Base-by-base conservation (phyloP, 352 stramenopile species). In the Pythium phragmitis region DNA sequence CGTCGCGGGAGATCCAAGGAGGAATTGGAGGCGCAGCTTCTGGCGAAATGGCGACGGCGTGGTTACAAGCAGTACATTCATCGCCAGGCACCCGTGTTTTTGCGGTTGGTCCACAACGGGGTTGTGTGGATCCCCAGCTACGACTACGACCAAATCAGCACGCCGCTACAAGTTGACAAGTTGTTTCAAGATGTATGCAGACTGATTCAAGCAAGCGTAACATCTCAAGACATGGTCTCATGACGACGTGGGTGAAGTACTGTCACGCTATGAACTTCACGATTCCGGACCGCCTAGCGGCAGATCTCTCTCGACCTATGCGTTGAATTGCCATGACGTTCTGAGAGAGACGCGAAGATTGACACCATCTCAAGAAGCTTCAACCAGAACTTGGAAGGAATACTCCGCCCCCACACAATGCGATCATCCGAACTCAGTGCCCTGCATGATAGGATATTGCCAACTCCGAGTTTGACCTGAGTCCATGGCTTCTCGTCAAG, bases 41-140 rank as follows among this genome's bases (percentile, higher is more conserved):
- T 74, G 7, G 68, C 82, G 33, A 70, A 71, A 26, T 88, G 80
- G 74, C 73, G 75, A 19, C 76, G 65, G 53, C 79, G 85, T 26
- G 81, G 82, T 4, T 93, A 93, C 67, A 76, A 82, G 45, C 85
- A 93, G 73, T 81, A 88, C 49, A 88, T 91, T 56, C 85, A 93
- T 57, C 75, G 82, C 26, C 60, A 67, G n/a, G 60, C 77, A 2
- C 77, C 82, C n/a, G 80, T 89, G 26, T 91, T 90, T 54, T 65
- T 93, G 30, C 80, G 85, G 7, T 57, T 91, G 28, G 81, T 89
- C n/a, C 77, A 79, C 36, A 69, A 82, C 48, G 85, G 82, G 8
- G 48, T 92, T 26, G 74, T 93, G 21, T 93, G 84, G 84, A 85
- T 91, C 23, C 78, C 84, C 0, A 76, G 84, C 57, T 91, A 91